Evolutionary conservation across 116 monocot genomes (phyloP), one percentile per base, ranked within the genome.

Genomic region (Posidonia oceanica): DNA sequence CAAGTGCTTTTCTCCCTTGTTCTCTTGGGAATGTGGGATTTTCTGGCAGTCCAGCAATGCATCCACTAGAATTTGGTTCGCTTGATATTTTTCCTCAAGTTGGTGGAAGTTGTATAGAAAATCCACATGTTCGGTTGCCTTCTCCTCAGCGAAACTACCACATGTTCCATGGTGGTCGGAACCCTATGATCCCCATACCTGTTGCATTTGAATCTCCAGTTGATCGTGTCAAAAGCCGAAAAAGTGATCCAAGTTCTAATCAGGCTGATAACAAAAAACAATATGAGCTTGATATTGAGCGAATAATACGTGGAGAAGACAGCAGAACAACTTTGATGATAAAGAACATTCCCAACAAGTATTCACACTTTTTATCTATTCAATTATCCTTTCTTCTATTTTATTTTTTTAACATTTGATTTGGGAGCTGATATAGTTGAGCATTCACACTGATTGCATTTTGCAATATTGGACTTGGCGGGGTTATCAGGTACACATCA

Each of bases 341-440:
- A 70, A 98, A 93, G 79, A 98, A 98, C 76, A 98, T 98, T 41
- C 98, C 98, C 22, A 98, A 98, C 70, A 98, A 98, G 98, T 98
- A 98, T 61, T 71, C 61, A 41, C 12, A 21, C 15, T 7, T 53
- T 23, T 54, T 18, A 51, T 36, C 53, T 13, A 20, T 12, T 41
- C 17, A 18, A 5, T 68, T 22, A 36, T 61, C 15, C 13, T 29
- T 40, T 59, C 36, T 51, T 52, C 14, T 44, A 21, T 29, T 56
- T 59, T 76, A 14, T 5, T 16, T 12, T 8, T 37, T 8, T 54
- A 14, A 60, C 20, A 36, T 53, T 68, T 68, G 0, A 51, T 53
- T 23, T 52, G 23, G 12, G 7, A 39, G 14, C n/a, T 17, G 23
- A 16, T 48, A 5, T 18, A 17, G 20, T n/a, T 37, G 36, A 15